Percentiles rank a stretch among this genome's conserved stretches.
These are phyloP conservation scores for Amniculicola lignicola DNA, from an alignment of 495 filamentous ascomycete genomes.

Conservation along the genomic window DNA sequence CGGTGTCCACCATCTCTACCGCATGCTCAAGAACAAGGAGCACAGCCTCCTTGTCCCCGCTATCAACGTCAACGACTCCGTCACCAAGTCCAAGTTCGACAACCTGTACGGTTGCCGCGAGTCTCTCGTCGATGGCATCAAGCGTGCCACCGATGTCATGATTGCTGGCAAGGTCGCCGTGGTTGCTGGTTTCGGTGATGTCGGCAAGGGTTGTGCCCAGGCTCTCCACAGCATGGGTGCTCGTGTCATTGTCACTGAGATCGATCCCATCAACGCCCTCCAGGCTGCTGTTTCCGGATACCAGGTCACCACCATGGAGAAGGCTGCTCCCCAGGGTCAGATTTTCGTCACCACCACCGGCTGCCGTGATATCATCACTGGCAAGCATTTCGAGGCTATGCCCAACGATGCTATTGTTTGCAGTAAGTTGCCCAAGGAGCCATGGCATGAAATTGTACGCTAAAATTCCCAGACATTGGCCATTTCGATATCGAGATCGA, in stretches of 20 bases:
- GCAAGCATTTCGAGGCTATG: constrained; percentile 93
- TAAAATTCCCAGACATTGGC: constrained; percentile 71
- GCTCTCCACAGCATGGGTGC: constrained; percentile 96
- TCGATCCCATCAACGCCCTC: constrained; percentile 99
- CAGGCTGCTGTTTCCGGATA: constrained; percentile 96
- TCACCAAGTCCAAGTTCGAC: constrained; percentile 99
- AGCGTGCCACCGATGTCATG: constrained; percentile 99
- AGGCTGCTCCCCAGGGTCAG: constrained; percentile 81
- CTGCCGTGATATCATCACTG: constrained; percentile 94
- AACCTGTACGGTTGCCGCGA: constrained; percentile 99
- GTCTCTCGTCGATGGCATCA: constrained; percentile 98
- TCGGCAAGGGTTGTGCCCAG: constrained; percentile 97
- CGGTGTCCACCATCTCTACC: constrained; percentile 98
- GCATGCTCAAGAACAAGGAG: constrained; percentile 84
- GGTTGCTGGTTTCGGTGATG: constrained; percentile 97
- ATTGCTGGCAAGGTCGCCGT: constrained; percentile 98
- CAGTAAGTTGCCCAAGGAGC: constrained; percentile 55
- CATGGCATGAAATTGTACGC: neutral
- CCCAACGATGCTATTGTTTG: constrained; percentile 98
- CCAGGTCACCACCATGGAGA: constrained; percentile 96
- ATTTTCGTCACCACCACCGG: constrained; percentile 99
- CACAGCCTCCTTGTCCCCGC: constrained; percentile 76
- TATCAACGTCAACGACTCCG: constrained; percentile 99
- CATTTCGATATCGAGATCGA: constrained; percentile 99
- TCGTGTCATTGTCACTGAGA: constrained; percentile 92